These are phyloP conservation scores for Trichoderma harzianum DNA, from an alignment of 2,329 filamentous ascomycete species.

Conservation along the genomic window DNA sequence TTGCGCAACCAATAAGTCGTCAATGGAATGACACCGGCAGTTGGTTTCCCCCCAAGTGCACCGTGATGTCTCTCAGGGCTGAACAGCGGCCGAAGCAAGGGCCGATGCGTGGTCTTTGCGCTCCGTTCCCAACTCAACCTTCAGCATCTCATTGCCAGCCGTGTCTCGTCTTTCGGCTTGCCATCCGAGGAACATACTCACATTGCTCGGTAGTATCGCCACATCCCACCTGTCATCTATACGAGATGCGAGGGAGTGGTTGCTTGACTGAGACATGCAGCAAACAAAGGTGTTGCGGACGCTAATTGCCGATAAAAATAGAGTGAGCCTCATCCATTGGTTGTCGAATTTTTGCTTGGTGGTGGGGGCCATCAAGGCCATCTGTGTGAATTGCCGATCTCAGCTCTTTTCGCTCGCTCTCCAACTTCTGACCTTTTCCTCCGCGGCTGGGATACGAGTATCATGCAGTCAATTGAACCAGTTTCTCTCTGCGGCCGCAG, in stretches of 20 bases:
- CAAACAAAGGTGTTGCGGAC: neutral
- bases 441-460: neutral
- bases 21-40: neutral
- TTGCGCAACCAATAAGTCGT: neutral
- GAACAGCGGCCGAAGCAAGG: neutral
- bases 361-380: neutral
- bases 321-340: conserved; percentile 9
- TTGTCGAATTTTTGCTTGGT: neutral
- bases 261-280: conserved; percentile 4
- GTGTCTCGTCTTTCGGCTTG: neutral
- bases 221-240: neutral
- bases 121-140: neutral
- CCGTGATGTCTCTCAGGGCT: neutral
- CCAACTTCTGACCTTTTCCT: neutral
- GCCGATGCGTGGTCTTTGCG: neutral
- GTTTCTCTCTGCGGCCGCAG: neutral
- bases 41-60: neutral
- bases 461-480: neutral
- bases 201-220: neutral
- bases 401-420: neutral
- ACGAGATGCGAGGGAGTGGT: neutral
- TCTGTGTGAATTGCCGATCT: neutral
- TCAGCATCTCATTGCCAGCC: neutral
- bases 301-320: conserved; percentile 2
- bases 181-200: neutral